phyloP scores from a whole-genome alignment of 306 rosid species.

The Corylus avellana region DNA sequence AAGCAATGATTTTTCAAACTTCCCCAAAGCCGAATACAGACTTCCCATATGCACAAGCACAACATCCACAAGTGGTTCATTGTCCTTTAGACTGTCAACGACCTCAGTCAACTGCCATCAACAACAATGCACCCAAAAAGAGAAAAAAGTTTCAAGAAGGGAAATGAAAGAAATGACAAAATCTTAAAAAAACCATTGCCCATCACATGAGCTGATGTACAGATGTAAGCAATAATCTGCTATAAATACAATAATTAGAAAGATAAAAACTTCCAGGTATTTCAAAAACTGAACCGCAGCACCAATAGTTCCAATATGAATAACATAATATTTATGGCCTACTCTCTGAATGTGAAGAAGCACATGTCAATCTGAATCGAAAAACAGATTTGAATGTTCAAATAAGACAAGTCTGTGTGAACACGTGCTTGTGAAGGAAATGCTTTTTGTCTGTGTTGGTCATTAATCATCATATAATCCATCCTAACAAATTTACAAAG shows the following conservation, averaged over 20 bases:
- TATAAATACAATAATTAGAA: neutral
- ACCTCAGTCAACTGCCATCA: constrained; percentile 69
- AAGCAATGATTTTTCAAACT: constrained; percentile 59
- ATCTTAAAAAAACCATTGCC: neutral
- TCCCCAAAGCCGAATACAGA: constrained; percentile 66
- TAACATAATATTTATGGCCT: neutral
- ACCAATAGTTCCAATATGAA: neutral
- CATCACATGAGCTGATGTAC: neutral
- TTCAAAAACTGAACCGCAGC: neutral
- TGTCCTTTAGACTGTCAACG: constrained; percentile 64
- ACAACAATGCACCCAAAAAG: constrained; percentile 29
- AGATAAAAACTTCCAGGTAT: neutral
- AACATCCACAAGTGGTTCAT: constrained; percentile 62
- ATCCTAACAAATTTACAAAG: constrained; percentile 16
- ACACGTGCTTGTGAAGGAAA: neutral
- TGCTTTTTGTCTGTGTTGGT: neutral
- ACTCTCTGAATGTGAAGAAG: neutral
- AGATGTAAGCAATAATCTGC: neutral
- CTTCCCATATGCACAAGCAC: constrained; percentile 95
- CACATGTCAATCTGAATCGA: neutral
- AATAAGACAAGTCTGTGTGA: neutral
- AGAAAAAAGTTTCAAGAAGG: neutral
- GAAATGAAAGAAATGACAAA: neutral
- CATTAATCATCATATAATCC: constrained; percentile 10
- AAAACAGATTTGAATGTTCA: neutral